Percentiles rank a stretch among this genome's conserved stretches.
phyloP scores from a whole-genome alignment of 495 filamentous ascomycete genomes.

The Bacidia rubella region DNA sequence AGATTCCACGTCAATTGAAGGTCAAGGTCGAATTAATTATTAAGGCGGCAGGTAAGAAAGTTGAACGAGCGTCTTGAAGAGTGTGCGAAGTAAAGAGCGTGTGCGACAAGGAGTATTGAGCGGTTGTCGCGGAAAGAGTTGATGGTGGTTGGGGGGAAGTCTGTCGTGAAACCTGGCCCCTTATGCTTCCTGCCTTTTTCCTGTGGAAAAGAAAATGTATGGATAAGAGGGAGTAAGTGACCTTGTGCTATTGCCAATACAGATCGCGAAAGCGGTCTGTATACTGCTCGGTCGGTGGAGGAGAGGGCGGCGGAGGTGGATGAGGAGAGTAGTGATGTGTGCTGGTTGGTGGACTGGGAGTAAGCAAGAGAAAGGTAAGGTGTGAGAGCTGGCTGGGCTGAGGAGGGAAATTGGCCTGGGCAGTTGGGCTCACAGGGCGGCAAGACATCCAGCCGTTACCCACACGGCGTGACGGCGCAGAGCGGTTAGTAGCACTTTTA shows the following conservation, averaged over 20 bases:
- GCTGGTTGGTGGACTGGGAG: slow-evolving; percentile 1
- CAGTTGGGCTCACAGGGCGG: slow-evolving; percentile 1
- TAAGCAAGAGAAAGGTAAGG: too few species aligned
- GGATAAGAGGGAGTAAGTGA: slow-evolving; percentile 1
- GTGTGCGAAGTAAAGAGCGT: slow-evolving; percentile 16
- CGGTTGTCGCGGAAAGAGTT: slow-evolving; percentile 11
- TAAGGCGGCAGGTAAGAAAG: background rate
- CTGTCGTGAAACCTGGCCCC: background rate
- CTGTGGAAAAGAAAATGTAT: background rate
- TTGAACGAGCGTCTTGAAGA: slow-evolving; percentile 14
- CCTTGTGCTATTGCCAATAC: slow-evolving; percentile 8
- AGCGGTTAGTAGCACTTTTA: background rate
- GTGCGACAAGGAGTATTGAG: background rate
- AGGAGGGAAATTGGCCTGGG: background rate
- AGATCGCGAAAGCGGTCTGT: slow-evolving; percentile 3
- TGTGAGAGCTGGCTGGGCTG: background rate
- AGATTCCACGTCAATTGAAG: background rate
- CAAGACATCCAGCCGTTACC: slow-evolving; percentile 1
- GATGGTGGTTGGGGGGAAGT: background rate
- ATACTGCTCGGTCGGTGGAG: slow-evolving; percentile 5
- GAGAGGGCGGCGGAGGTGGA: background rate
- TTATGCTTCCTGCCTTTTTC: background rate
- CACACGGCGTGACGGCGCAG: background rate
- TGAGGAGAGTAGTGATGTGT: background rate
- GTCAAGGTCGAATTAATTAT: background rate